phyloP scores from a whole-genome alignment of 192 early-diverging fungal species.

The Borealophlyctis nickersoniae region DNA sequence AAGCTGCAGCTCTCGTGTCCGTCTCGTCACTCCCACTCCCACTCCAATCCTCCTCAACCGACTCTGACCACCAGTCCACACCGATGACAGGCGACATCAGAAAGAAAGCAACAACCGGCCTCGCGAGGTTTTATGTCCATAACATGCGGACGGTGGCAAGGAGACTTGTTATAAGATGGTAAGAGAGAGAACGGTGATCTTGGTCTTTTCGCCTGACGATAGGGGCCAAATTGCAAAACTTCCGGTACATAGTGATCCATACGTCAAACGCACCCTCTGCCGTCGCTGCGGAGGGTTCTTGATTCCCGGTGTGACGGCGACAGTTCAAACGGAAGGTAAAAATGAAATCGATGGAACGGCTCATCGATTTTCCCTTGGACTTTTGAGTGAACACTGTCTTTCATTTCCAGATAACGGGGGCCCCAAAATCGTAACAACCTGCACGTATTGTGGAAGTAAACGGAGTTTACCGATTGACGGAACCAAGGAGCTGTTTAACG shows the following conservation, averaged over 20 bases:
- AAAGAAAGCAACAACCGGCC: background rate
- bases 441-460: no score
- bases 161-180: constrained; percentile 54
- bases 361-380: no score
- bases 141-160: constrained; percentile 47
- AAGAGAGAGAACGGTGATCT: no score
- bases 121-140: constrained; percentile 47
- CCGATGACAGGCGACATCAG: background rate
- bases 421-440: background rate
- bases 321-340: constrained; percentile 13
- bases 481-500: no score
- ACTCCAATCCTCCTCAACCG: background rate
- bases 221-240: no score
- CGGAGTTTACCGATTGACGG: no score
- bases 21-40: constrained; percentile 22
- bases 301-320: constrained; percentile 46
- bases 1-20: constrained; percentile 60
- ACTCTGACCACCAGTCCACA: background rate
- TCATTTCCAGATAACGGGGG: no score
- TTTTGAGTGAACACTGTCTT: no score
- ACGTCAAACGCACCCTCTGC: constrained; percentile 54
- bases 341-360: no score
- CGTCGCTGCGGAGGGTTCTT: constrained; percentile 49
- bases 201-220: no score
- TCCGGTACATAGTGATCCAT: no score